Percentiles rank a stretch among this genome's conserved stretches.
phyloP scores from a whole-genome alignment of 2,329 filamentous ascomycete genomes.

The Trichoderma koningiopsis region DNA sequence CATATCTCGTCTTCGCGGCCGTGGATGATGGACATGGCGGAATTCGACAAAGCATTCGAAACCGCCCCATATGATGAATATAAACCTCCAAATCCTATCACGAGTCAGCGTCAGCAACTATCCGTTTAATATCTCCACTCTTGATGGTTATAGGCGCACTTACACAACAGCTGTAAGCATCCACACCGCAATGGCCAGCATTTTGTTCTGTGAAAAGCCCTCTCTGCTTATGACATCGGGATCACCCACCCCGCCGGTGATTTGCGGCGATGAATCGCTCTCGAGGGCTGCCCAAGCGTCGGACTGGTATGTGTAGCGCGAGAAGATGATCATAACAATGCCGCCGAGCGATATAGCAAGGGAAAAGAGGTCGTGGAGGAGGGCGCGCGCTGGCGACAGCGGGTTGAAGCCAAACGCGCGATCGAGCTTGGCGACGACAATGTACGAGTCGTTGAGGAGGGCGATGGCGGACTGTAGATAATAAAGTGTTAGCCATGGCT shows the following conservation, averaged over 20 bases:
- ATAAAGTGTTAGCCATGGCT: neutral
- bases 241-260: neutral
- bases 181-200: conserved; percentile 25
- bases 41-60: conserved; percentile 25
- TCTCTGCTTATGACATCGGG: conserved; percentile 19
- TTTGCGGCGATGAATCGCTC: neutral
- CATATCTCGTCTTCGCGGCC: conserved; percentile 2
- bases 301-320: conserved; percentile 19
- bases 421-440: conserved; percentile 37
- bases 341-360: conserved; percentile 40
- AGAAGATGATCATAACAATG: conserved; percentile 36
- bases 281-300: conserved; percentile 8
- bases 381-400: conserved; percentile 34
- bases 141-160: neutral
- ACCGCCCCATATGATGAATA: conserved; percentile 26
- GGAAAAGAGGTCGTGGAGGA: conserved; percentile 40
- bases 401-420: conserved; percentile 33
- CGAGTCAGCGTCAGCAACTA: neutral
- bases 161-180: conserved; percentile 23
- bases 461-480: conserved; percentile 35
- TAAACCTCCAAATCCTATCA: conserved; percentile 22
- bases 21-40: neutral
- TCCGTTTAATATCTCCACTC: neutral
- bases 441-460: conserved; percentile 44
- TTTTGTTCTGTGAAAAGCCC: conserved; percentile 22